phyloP scores from a whole-genome alignment of 768 basidiomycete genomes.

The Leccinum boreale region DNA sequence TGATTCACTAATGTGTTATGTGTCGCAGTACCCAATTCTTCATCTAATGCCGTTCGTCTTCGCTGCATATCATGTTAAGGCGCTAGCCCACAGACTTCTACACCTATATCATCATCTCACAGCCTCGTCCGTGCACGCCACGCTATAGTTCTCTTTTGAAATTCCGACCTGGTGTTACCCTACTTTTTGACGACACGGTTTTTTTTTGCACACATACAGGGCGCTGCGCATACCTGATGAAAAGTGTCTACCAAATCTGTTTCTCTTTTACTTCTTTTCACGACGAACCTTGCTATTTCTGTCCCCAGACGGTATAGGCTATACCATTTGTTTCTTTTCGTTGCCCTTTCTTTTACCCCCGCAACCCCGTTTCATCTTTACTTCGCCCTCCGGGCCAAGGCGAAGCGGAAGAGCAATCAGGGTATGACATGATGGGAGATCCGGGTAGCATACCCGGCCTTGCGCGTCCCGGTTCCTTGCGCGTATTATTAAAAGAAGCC shows the following conservation, averaged over 20 bases:
- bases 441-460: neutral
- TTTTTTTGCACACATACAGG: conserved; percentile 18
- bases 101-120: conserved; percentile 23
- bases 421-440: conserved; percentile 9
- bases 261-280: neutral
- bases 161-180: conserved; percentile 24
- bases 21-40: conserved; percentile 77
- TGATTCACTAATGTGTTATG: neutral
- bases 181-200: conserved; percentile 19
- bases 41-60: conserved; percentile 49
- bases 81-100: conserved; percentile 29
- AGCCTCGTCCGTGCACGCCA: conserved; percentile 9
- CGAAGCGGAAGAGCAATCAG: conserved; percentile 10
- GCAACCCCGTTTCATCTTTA: neutral
- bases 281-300: conserved; percentile 4
- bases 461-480: neutral
- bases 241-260: conserved; percentile 19
- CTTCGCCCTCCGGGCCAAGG: conserved; percentile 4
- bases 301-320: conserved; percentile 12
- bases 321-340: conserved; percentile 18
- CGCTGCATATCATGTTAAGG: conserved; percentile 27
- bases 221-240: conserved; percentile 31
- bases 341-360: neutral
- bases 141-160: conserved; percentile 18
- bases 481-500: neutral